A percentile compares a stretch with the other conserved stretches of the same genome.
phyloP scores from a whole-genome alignment of 1,139 yeast genomes.

The Protomyces inundatus region DNA sequence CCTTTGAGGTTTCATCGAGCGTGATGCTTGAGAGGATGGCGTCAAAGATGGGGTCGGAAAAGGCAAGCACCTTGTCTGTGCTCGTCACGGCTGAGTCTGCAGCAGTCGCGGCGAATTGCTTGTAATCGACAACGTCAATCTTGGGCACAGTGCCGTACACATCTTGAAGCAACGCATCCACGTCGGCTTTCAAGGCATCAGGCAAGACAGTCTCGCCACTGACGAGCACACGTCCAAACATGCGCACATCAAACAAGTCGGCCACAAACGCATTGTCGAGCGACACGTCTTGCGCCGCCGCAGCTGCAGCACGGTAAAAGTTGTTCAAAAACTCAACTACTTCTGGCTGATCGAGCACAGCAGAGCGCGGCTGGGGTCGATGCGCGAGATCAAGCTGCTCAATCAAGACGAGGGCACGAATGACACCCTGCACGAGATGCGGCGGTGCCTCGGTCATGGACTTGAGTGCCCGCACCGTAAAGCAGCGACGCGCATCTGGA shows the following conservation, averaged over 20 bases:
- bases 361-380: background rate
- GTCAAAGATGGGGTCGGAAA: conserved; percentile 16
- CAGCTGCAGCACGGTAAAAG: conserved; percentile 2
- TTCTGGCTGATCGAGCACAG: background rate
- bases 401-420: background rate
- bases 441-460: background rate
- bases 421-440: background rate
- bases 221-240: background rate
- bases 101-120: background rate
- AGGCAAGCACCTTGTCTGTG: conserved; percentile 4
- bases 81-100: background rate
- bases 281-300: background rate
- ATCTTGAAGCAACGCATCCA: background rate
- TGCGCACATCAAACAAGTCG: background rate
- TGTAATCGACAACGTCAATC: background rate
- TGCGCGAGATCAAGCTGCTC: background rate
- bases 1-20: conserved; percentile 13
- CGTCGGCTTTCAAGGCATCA: background rate
- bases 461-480: background rate
- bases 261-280: background rate
- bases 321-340: background rate
- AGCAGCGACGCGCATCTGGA: background rate
- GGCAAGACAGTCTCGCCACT: background rate
- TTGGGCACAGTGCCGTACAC: background rate
- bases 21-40: background rate